phyloP scores from a whole-genome alignment of 106 monocot genomes.

The Apostasia shenzhenica region DNA sequence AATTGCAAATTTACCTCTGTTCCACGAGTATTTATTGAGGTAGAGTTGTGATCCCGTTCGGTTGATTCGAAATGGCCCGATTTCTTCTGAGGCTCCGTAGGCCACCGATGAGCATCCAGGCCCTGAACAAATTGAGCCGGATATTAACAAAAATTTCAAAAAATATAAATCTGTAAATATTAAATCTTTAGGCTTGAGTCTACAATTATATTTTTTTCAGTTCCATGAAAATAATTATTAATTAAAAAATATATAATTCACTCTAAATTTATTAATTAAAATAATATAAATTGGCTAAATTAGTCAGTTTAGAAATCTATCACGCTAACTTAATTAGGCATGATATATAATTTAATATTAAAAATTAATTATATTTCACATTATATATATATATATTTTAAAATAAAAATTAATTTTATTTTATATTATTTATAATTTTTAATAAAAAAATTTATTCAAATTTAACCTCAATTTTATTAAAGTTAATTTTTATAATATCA shows the following conservation, averaged over 20 bases:
- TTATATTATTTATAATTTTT: too few relatives aligned
- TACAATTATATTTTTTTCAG: not conserved
- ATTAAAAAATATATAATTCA: not conserved
- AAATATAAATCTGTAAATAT: not conserved
- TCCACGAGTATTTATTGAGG: constrained; percentile 93
- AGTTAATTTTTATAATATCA: too few relatives aligned
- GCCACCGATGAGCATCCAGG: constrained; percentile 97
- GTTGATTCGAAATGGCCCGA: constrained; percentile 91
- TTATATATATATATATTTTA: too few relatives aligned
- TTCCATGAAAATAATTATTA: not conserved
- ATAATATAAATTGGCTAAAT: not conserved
- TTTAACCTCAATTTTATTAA: too few relatives aligned
- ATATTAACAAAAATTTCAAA: too few relatives aligned
- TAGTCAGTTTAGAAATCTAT: not conserved
- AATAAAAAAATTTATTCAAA: too few relatives aligned
- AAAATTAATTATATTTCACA: too few relatives aligned
- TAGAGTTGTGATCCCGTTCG: constrained; percentile 54
- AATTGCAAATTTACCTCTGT: constrained; percentile 42
- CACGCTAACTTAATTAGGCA: too few relatives aligned
- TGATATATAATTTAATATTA: too few relatives aligned
- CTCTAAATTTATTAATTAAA: not conserved
- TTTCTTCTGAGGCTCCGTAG: constrained; percentile 97
- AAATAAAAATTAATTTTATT: too few relatives aligned
- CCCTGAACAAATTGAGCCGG: constrained; percentile 33
- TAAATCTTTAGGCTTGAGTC: not conserved